Conservation (phyloP, 345 rosid genomes). For the Cochlearia excelsa region DNA sequence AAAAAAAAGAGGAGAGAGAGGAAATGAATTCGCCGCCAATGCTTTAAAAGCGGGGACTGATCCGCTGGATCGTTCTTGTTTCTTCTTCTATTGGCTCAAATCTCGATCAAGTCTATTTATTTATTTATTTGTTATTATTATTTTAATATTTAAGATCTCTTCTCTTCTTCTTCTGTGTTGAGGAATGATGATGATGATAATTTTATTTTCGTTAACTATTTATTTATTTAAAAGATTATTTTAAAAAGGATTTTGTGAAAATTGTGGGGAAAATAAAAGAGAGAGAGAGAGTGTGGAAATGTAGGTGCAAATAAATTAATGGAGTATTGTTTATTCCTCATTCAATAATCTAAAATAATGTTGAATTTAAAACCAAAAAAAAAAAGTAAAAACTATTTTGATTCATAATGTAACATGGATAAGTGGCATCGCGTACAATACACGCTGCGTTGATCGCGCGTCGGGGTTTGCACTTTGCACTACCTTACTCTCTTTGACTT, state of each 20-base stretch:
- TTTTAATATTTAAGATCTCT: background rate
- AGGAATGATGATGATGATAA: constrained; percentile 30
- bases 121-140: background rate
- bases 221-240: background rate
- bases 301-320: constrained; percentile 35
- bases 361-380: too few relatives aligned
- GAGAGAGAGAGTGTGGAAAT: constrained; percentile 20
- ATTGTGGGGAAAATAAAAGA: background rate
- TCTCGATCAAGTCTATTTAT: constrained; percentile 37
- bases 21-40: constrained; percentile 71
- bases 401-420: too few relatives aligned
- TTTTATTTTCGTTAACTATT: constrained; percentile 12
- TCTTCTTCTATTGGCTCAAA: constrained; percentile 26
- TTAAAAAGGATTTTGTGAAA: background rate
- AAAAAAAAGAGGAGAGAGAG: constrained; percentile 25
- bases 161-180: constrained; percentile 4
- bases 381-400: too few relatives aligned
- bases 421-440: too few relatives aligned
- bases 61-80: constrained; percentile 34
- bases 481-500: too few relatives aligned
- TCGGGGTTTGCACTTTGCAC: too few relatives aligned
- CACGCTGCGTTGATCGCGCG: too few relatives aligned
- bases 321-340: background rate
- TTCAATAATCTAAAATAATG: too few relatives aligned
- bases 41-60: constrained; percentile 57